Conservation (phyloP, 2,329 filamentous ascomycete genomes). For the Colletotrichum karsti region DNA sequence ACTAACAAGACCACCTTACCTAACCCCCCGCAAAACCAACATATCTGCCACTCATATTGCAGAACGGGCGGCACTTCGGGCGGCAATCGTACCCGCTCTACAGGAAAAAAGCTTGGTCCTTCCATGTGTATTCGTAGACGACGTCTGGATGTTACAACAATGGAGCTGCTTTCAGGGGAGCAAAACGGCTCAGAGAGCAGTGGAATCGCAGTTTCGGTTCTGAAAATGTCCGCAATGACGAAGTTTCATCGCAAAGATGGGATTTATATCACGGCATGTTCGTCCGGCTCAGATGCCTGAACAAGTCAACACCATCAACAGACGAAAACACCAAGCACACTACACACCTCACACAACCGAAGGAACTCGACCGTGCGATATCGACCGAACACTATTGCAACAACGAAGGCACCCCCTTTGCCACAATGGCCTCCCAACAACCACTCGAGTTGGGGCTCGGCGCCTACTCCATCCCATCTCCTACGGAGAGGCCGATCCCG, state of each 20-base stretch:
- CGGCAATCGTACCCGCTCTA: background rate
- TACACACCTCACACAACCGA: too few relatives aligned
- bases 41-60: background rate
- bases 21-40: background rate
- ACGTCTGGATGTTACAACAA: background rate
- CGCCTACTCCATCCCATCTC: conserved; percentile 5
- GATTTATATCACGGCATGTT: background rate
- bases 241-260: background rate
- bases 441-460: background rate
- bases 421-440: background rate
- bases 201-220: background rate
- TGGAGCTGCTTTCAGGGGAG: background rate
- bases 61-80: background rate
- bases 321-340: background rate
- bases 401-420: background rate
- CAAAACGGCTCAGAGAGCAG: background rate
- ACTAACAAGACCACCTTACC: background rate
- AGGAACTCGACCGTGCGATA: background rate
- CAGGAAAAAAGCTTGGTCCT: background rate
- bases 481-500: background rate
- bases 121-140: background rate
- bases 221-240: background rate
- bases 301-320: background rate
- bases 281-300: background rate
- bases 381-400: background rate